These are phyloP conservation scores for Fusarium sp. DNA, from an alignment of 2,329 filamentous ascomycete genomes.

Conservation along the genomic window DNA sequence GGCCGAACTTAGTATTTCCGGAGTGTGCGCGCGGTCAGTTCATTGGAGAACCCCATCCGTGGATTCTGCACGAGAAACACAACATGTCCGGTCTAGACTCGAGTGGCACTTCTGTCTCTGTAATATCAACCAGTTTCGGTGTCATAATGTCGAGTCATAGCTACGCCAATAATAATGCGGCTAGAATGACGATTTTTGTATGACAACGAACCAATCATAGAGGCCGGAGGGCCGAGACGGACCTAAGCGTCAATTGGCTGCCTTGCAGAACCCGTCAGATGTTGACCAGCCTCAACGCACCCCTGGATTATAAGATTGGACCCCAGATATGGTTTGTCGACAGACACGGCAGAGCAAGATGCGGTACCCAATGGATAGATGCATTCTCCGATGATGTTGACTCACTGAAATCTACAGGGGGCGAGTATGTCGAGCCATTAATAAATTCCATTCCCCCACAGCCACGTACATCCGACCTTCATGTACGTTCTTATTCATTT, in stretches of 20 bases:
- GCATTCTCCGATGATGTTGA: fast-evolving
- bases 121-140: not conserved
- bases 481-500: too few species aligned
- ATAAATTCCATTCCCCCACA: not conserved
- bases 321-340: not conserved
- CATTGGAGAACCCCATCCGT: not conserved
- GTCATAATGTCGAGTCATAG: not conserved
- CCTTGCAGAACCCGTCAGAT: not conserved
- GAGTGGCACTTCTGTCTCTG: too few species aligned
- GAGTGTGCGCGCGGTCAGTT: fast-evolving
- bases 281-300: not conserved
- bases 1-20: not conserved
- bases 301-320: not conserved
- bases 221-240: not conserved
- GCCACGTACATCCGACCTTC: too few species aligned
- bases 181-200: conserved; percentile 1
- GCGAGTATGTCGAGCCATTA: not conserved
- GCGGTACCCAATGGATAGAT: not conserved
- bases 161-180: not conserved
- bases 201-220: conserved; percentile 1
- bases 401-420: fast-evolving
- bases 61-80: not conserved
- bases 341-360: not conserved
- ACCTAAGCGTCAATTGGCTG: not conserved
- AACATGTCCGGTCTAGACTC: not conserved